Percentiles rank a stretch among this genome's conserved stretches.
These are phyloP conservation scores for Alternaria gansuensis DNA, from an alignment of 2,329 filamentous ascomycete genomes.

Conservation along the genomic window DNA sequence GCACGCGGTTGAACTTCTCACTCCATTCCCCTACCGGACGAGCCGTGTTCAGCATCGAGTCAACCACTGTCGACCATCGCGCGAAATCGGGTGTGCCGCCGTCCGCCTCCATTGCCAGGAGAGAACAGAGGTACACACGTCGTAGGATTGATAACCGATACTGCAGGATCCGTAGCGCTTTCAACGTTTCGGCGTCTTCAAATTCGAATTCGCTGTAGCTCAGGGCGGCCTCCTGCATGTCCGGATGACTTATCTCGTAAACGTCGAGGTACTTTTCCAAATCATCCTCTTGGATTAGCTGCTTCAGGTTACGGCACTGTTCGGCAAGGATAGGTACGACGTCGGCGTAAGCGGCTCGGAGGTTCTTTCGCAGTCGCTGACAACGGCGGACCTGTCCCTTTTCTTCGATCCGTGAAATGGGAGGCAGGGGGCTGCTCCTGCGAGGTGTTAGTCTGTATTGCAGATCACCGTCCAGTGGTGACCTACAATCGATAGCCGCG, in stretches of 20 bases:
- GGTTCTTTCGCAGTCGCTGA: slow-evolving; percentile 76
- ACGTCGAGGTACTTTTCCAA: slow-evolving; percentile 89
- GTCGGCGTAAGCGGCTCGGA: slow-evolving; percentile 74
- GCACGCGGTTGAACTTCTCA: slow-evolving; percentile 71
- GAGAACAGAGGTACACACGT: slow-evolving; percentile 86
- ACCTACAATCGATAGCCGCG: slow-evolving; percentile 84
- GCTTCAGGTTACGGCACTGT: slow-evolving; percentile 72
- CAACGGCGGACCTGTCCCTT: slow-evolving; percentile 81
- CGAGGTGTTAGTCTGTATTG: slow-evolving; percentile 30
- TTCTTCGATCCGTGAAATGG: slow-evolving; percentile 91
- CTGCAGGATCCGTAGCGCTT: slow-evolving; percentile 71
- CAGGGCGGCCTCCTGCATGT: slow-evolving; percentile 56
- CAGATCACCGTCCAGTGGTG: background rate
- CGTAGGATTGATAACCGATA: slow-evolving; percentile 82
- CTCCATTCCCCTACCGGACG: slow-evolving; percentile 69
- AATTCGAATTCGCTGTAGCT: slow-evolving; percentile 72
- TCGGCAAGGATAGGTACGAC: slow-evolving; percentile 77
- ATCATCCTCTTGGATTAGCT: slow-evolving; percentile 79
- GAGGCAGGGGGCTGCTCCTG: slow-evolving; percentile 87
- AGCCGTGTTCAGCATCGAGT: slow-evolving; percentile 74
- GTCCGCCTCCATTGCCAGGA: slow-evolving; percentile 85
- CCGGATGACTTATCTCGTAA: slow-evolving; percentile 60
- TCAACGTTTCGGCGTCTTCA: slow-evolving; percentile 80
- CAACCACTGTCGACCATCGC: slow-evolving; percentile 80
- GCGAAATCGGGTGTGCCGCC: slow-evolving; percentile 78